Conservation (phyloP, 257 asterid genomes). For the Catharanthus roseus region DNA sequence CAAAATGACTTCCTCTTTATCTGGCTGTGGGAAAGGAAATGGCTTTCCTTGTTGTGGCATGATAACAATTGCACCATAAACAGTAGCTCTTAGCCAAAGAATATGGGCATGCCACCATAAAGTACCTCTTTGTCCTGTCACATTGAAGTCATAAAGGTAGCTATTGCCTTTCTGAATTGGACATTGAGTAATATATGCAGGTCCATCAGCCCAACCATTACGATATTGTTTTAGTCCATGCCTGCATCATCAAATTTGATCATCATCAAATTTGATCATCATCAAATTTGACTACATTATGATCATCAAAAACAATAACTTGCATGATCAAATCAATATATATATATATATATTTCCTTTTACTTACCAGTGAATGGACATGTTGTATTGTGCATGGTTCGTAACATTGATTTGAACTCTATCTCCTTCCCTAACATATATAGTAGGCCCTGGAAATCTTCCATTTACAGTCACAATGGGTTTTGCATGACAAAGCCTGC, state of each 20-base stretch:
- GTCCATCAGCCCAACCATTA: constrained; percentile 69
- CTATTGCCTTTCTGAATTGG: constrained; percentile 50
- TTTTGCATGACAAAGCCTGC: constrained; percentile 63
- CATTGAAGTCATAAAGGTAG: constrained; percentile 52
- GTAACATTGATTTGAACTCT: constrained; percentile 52
- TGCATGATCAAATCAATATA: too few relatives aligned
- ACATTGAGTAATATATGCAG: constrained; percentile 63
- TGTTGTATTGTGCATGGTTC: constrained; percentile 52
- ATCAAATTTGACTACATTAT: not conserved
- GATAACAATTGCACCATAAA: constrained; percentile 60
- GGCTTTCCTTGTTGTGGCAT: constrained; percentile 51
- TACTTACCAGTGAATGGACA: constrained; percentile 73
- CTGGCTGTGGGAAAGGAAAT: constrained; percentile 62
- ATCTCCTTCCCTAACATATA: constrained; percentile 50
- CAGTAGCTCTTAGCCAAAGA: constrained; percentile 63
- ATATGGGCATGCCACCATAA: constrained; percentile 79
- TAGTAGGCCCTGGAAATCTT: too few relatives aligned
- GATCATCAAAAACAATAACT: too few relatives aligned
- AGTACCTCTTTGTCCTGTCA: constrained; percentile 66
- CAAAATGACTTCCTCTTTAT: constrained; percentile 40
- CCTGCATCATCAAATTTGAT: constrained; percentile 27
- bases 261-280: too few relatives aligned
- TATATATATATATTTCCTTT: too few relatives aligned
- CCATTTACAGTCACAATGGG: constrained; percentile 63
- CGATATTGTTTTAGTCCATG: constrained; percentile 60